Base-by-base conservation (phyloP, 1,284 basidiomycete genomes). In the Tausonia pullulans region DNA sequence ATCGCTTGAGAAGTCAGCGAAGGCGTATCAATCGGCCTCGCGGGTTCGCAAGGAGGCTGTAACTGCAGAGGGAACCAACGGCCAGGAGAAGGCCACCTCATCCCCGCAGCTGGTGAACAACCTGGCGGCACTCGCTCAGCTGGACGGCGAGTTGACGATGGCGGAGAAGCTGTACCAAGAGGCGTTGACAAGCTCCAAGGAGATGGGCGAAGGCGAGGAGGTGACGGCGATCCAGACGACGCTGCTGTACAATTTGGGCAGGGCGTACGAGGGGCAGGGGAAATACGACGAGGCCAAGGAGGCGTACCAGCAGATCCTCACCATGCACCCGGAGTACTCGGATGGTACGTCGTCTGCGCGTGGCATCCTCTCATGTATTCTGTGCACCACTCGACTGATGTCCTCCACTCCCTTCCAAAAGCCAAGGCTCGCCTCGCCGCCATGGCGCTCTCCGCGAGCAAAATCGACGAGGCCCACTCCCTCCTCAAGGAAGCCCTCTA, bases 341-440 rank as follows among this genome's bases (percentile, higher is more conserved):
- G 93, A 96, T 74, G 93, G 92, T 93, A 70, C 66, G 86, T 78
- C 27, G 53, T 45, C 46, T 57, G 13, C 16, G 41, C 53, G n/a
- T 59, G 2, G 10, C 3, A 10, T 51, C 27, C 54, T 55, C 27
- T 60, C 64, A 68, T 44, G 70, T 61, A 14, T 43, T 53, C 41
- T 9, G 7, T 46, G 4, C 1, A 56, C n/a, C n/a, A 10, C 44
- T 46, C n/a, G 4, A 27, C n/a, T 53, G 10, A 3, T 51, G 16
- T 16, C 16, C 5, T 16, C 49, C 45, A 0, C 27, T 27, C 45
- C 10, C 11, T 3, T 43, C 44, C 48, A 65, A 54, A 70, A 94
- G 92, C 92, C 68, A 97, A 96, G 78, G 83, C 93, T 51, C 87
- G 93, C 46, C 86, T 89, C 69, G 90, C 91, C 0, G 82, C 87